phyloP scores from a whole-genome alignment of 257 asterid genomes.

The Voacanga thouarsii region DNA sequence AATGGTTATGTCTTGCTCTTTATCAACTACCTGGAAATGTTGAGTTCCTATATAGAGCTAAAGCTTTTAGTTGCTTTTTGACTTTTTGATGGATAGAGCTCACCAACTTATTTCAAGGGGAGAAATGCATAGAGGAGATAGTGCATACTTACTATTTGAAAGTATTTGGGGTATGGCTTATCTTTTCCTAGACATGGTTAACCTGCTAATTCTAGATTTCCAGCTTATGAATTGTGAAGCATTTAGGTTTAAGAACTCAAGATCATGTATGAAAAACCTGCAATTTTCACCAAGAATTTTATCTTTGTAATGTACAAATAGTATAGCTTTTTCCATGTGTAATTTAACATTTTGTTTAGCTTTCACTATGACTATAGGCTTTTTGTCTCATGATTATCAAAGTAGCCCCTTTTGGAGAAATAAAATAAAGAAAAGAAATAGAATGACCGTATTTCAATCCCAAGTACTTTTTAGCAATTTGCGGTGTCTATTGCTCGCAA shows the following conservation, averaged over 20 bases:
- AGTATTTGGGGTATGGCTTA: constrained; percentile 72
- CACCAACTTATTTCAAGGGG: constrained; percentile 54
- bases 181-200: constrained; percentile 71
- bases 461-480: no score
- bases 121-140: constrained; percentile 67
- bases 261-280: not conserved
- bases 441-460: not conserved
- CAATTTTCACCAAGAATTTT: not conserved
- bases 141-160: constrained; percentile 64
- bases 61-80: constrained; percentile 73
- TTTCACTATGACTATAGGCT: not conserved
- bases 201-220: constrained; percentile 57
- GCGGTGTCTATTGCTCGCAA: no score
- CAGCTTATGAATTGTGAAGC: constrained; percentile 54
- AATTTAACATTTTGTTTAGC: not conserved
- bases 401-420: not conserved
- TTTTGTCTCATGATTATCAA: not conserved
- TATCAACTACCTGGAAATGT: constrained; percentile 58
- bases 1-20: constrained; percentile 61
- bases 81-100: constrained; percentile 65
- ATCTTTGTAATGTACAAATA: not conserved
- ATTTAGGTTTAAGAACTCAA: not conserved
- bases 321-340: not conserved
- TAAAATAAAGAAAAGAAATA: not conserved
- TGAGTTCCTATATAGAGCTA: constrained; percentile 64